Percentiles rank a stretch among this genome's conserved stretches.
phyloP scores from a whole-genome alignment of 1,139 yeast species.

The Taphrina betulina region DNA sequence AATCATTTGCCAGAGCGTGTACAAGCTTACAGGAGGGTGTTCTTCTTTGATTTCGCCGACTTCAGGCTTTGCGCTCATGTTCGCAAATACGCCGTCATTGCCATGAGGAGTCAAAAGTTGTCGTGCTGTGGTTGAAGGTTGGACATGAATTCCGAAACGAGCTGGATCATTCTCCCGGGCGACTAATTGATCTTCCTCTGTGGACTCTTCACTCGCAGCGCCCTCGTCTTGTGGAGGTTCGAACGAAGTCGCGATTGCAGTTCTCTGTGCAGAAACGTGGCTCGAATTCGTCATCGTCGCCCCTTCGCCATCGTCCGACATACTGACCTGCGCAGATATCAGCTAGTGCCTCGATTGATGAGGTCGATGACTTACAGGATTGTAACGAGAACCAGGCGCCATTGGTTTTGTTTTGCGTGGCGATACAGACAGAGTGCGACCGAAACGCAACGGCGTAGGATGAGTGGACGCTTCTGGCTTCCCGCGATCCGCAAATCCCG shows the following conservation, averaged over 20 bases:
- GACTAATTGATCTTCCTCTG: slow-evolving; percentile 7
- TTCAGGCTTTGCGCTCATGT: slow-evolving; percentile 83
- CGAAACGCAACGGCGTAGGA: too few relatives aligned
- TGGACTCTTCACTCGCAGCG: not conserved
- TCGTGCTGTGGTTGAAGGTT: not conserved
- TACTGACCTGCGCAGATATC: slow-evolving; percentile 4
- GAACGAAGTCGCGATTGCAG: slow-evolving; percentile 8
- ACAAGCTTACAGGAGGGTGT: slow-evolving; percentile 59
- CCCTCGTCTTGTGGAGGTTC: slow-evolving; percentile 13
- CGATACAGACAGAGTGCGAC: too few relatives aligned
- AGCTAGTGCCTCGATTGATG: too few relatives aligned
- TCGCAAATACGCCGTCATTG: slow-evolving; percentile 88
- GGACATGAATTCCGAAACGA: slow-evolving; percentile 23
- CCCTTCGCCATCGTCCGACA: not conserved
- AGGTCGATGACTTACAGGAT: too few relatives aligned
- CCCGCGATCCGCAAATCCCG: too few relatives aligned
- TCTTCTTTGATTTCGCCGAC: slow-evolving; percentile 43
- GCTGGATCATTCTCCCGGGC: slow-evolving; percentile 20
- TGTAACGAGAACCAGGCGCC: too few relatives aligned
- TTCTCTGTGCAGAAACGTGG: not conserved
- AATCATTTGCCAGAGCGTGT: not conserved
- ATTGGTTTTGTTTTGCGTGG: too few relatives aligned
- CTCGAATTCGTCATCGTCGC: not conserved
- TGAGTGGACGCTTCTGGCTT: too few relatives aligned
- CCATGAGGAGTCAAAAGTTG: slow-evolving; percentile 8